Conservation (phyloP, 176 grass and related monocot genomes). For the Aegilops tauschii region DNA sequence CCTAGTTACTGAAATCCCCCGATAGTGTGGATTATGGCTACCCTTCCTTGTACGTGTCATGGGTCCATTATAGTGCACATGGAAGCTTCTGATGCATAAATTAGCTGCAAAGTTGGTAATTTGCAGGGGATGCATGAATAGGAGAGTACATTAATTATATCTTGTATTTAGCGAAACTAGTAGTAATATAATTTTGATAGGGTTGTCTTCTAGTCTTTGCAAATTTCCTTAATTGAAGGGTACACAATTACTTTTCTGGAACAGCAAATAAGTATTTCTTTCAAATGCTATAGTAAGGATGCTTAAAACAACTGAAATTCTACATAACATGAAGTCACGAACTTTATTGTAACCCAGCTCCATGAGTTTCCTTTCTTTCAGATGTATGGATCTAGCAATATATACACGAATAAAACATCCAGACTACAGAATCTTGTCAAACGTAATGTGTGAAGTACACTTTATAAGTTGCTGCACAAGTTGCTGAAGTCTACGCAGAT, state of each 20-base stretch:
- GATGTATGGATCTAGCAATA: background rate
- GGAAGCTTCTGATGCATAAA: background rate
- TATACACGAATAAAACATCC: background rate
- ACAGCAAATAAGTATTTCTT: background rate
- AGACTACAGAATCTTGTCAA: background rate
- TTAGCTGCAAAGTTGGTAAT: background rate
- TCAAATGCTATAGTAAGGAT: background rate
- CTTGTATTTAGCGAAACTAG: background rate
- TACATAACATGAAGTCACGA: background rate
- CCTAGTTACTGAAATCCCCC: background rate
- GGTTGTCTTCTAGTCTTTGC: background rate
- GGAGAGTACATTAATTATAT: background rate
- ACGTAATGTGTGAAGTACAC: background rate
- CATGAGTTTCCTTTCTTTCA: background rate
- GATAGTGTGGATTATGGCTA: background rate
- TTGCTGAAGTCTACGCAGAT: background rate
- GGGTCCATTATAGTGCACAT: background rate
- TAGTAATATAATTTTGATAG: background rate
- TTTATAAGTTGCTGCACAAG: constrained; percentile 15
- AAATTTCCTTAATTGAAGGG: background rate
- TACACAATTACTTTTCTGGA: background rate
- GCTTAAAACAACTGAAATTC: background rate
- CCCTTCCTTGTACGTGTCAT: background rate
- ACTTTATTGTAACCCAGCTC: background rate
- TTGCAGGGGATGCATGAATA: background rate